Evolutionary conservation across 148 eudicot species (phyloP).

Genomic region (Vaccinium myrtillus): DNA sequence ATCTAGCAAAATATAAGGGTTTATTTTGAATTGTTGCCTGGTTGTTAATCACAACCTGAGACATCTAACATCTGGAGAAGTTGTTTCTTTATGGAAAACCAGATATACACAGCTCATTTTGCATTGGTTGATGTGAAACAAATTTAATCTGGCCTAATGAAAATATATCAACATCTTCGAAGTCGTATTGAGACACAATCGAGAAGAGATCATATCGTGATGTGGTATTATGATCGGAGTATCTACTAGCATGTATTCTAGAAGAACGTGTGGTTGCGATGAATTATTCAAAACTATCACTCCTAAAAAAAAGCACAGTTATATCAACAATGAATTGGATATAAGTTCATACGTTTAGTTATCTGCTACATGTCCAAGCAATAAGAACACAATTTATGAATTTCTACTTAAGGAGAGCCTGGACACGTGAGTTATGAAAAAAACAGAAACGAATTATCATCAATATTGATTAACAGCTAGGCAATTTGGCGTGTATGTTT

Average conservation of each 20-base stretch:
- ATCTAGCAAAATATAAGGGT: not conserved
- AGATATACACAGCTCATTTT: not conserved
- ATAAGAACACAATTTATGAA: too few relatives aligned
- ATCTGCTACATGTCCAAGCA: not conserved
- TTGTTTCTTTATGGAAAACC: not conserved
- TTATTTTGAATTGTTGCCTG: not conserved
- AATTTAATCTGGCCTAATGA: not conserved
- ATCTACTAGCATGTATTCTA: not conserved
- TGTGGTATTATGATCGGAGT: too few relatives aligned
- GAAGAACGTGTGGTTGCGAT: not conserved
- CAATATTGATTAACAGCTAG: not conserved
- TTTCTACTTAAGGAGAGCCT: not conserved
- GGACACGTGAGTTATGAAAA: too few relatives aligned
- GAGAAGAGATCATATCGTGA: too few relatives aligned
- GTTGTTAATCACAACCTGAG: not conserved
- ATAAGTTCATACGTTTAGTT: not conserved
- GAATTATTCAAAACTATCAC: not conserved
- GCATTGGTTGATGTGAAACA: not conserved
- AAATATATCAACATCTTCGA: not conserved
- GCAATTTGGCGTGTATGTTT: not conserved
- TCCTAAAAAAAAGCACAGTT: not conserved
- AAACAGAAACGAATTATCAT: not conserved
- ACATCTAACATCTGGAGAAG: not conserved
- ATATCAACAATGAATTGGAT: not conserved
- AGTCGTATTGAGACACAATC: too few relatives aligned